phyloP scores from a whole-genome alignment of 2,329 filamentous ascomycete species.

The Fusarium cicatricum region DNA sequence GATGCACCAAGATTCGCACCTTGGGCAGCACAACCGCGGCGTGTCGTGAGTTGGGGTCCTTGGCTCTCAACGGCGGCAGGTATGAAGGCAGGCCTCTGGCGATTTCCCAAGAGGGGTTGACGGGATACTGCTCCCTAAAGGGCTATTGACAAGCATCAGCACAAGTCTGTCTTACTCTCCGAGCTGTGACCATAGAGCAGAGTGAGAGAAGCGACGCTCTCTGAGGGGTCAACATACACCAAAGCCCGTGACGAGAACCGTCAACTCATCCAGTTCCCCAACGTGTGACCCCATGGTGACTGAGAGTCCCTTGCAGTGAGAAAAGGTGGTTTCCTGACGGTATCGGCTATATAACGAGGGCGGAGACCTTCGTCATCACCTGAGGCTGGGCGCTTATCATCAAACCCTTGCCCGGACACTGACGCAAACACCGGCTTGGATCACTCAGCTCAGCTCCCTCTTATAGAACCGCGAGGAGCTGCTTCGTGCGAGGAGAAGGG shows the following conservation, averaged over 20 bases:
- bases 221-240: slow-evolving; percentile 54
- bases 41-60: slow-evolving; percentile 46
- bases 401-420: no score
- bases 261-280: slow-evolving; percentile 58
- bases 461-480: no score
- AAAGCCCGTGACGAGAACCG: slow-evolving; percentile 69
- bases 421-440: no score
- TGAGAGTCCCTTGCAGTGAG: neutral
- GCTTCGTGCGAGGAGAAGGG: no score
- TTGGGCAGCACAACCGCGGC: slow-evolving; percentile 48
- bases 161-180: neutral
- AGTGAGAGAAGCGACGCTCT: neutral
- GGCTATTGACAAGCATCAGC: slow-evolving; percentile 60
- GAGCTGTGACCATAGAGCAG: neutral
- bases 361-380: slow-evolving; percentile 9
- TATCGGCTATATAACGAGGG: neutral
- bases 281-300: slow-evolving; percentile 48
- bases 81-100: slow-evolving; percentile 71
- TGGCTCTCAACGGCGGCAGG: slow-evolving; percentile 61
- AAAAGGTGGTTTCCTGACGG: no score
- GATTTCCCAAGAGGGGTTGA: slow-evolving; percentile 86
- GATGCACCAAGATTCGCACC: slow-evolving; percentile 71
- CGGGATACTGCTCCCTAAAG: slow-evolving; percentile 74
- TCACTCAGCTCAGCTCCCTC: neutral
- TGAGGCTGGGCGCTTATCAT: neutral